Percentiles rank a stretch among this genome's conserved stretches.
Conservation (phyloP, 208 protist species). For the Acanthamoeba quina region DNA sequence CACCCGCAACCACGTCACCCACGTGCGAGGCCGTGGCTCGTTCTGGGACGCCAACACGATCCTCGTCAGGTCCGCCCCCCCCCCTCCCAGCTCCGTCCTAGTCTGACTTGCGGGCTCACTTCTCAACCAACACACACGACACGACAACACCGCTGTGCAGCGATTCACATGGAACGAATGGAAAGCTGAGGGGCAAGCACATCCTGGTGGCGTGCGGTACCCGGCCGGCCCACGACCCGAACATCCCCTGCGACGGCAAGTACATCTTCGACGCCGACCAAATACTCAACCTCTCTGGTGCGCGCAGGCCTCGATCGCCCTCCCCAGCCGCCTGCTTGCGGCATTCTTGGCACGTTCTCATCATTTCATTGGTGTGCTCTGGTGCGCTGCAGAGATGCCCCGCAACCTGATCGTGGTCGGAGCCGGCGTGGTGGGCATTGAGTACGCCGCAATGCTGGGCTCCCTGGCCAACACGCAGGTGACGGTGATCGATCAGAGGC, state of each 20-base stretch:
- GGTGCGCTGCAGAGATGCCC: conserved; percentile 49
- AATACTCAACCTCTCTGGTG: conserved; percentile 66
- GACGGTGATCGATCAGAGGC: conserved; percentile 74
- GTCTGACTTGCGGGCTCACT: not conserved
- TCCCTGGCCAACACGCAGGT: conserved; percentile 20
- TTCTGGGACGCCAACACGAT: conserved; percentile 65
- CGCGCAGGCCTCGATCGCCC: not conserved
- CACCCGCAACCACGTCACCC: conserved; percentile 45
- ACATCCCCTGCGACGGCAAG: conserved; percentile 72
- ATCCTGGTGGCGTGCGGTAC: conserved; percentile 72
- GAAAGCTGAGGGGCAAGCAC: conserved; percentile 50
- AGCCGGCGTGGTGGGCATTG: conserved; percentile 76
- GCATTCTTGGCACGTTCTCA: not conserved
- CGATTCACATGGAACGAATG: not conserved
- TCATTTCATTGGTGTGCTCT: not conserved
- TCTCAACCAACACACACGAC: not conserved
- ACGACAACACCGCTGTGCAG: not conserved
- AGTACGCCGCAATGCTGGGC: conserved; percentile 74
- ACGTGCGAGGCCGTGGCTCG: not conserved
- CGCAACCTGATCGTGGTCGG: conserved; percentile 77
- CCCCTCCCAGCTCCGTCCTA: not conserved
- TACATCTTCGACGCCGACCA: conserved; percentile 76
- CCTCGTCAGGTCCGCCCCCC: not conserved
- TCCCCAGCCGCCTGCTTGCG: too few species aligned
- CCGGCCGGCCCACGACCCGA: conserved; percentile 59